Base-by-base conservation (phyloP, 2,329 filamentous ascomycete species). In the Penicillium sclerotigenum region DNA sequence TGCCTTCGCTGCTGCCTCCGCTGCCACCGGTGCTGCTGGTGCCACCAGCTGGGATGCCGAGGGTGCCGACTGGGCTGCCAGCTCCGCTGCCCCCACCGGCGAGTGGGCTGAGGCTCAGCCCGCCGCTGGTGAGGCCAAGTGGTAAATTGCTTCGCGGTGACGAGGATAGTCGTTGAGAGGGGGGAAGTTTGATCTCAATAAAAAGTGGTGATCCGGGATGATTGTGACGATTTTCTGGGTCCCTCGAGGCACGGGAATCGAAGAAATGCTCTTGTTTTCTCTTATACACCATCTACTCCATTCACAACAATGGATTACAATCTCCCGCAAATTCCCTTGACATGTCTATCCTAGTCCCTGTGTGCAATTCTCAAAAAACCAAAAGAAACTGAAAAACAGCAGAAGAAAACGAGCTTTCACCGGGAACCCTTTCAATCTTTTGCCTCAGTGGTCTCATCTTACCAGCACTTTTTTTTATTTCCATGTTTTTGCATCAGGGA, bases 1-100 rank as follows among this genome's bases (percentile, higher is more conserved):
- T 72, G 83, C 85, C 71, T 86, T 88, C 71, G 81, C 84, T 73
- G 82, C 86, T 73, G 84, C 81, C 71, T 90, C 87, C 87, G 87
- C 85, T 76, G 84, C 54, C 24, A 52, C 52, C 34, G 61, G 82
- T 66, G 84, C 79, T 64, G 79, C 71, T 65, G 80, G 83, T 68
- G 79, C 80, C 66, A 79, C 84, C 69, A 80, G 77, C 72, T 87
- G 87, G 81, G 87, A 86, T 78, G 79, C 79, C 69, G 79, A 78
- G 59, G 77, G 74, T 65, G 78, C 70, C 64, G 80, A 83, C 69
- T 83, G 81, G 80, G 80, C 78, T 73, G 72, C 77, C 59, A 71
- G 77, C 70, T 75, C 75, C 56, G 68, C 75, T 60, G 65, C 70
- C 58, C 65, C 71, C 53, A 66, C 68, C 62, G 65, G 59, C 61